Percentiles rank a stretch among this genome's conserved stretches.
Conservation (phyloP, 495 filamentous ascomycete species). For the Penicillium ochrochloron region DNA sequence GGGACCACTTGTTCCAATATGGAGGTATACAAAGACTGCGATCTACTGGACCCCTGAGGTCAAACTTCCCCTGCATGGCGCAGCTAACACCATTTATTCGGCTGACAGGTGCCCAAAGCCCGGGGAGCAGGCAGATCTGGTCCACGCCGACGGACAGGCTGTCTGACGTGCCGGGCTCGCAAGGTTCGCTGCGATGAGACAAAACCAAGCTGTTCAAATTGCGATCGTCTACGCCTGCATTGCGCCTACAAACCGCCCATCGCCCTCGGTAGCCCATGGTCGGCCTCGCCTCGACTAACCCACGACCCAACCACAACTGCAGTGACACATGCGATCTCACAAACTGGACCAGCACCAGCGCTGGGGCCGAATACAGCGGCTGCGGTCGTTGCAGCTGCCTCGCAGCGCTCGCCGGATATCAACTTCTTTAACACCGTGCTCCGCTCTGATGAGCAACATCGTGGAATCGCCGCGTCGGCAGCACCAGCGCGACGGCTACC, state of each 20-base stretch:
- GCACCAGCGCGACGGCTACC: constrained; percentile 18
- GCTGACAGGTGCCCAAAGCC: constrained; percentile 39
- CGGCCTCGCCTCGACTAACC: constrained; percentile 18
- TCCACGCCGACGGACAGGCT: constrained; percentile 49
- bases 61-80: neutral
- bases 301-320: constrained; percentile 11
- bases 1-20: constrained; percentile 24
- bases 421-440: constrained; percentile 44
- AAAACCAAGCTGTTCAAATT: constrained; percentile 47
- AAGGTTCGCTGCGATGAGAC: constrained; percentile 53
- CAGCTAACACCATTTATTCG: constrained; percentile 44
- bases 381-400: constrained; percentile 20
- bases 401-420: constrained; percentile 28
- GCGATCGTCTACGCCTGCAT: constrained; percentile 41
- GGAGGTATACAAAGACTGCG: constrained; percentile 24
- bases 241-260: constrained; percentile 40
- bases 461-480: constrained; percentile 21
- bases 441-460: constrained; percentile 33
- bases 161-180: constrained; percentile 50
- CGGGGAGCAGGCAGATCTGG: constrained; percentile 46
- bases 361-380: constrained; percentile 13
- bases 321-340: constrained; percentile 18
- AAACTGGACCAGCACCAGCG: constrained; percentile 22
- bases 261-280: constrained; percentile 15
- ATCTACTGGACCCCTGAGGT: neutral